Base-by-base conservation (phyloP, 2,329 filamentous ascomycete genomes). In the Seiridium unicorne region DNA sequence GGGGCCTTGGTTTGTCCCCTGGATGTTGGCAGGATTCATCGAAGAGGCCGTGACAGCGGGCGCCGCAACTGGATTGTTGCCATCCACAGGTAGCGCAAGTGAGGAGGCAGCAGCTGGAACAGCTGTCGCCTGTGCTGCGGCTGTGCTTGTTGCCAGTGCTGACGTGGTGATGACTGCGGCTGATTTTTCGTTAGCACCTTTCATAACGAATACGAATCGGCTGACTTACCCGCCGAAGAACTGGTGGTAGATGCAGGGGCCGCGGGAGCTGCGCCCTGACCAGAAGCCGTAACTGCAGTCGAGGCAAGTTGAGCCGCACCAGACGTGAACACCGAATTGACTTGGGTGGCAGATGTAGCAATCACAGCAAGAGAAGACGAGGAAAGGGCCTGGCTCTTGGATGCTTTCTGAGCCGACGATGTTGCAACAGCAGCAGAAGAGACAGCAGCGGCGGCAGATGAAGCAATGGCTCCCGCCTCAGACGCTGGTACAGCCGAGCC, bases 1-100 rank as follows among this genome's bases (percentile, higher is more conserved):
- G 8, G 69, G 66, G 4, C 68, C 69, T 55, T 67, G 61, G 55
- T 69, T 70, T 1, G 62, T 68, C 42, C 68, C 70, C 18, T 55
- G 56, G 8, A 59, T 34, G 3, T 51, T 31, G 8, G 60, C 53
- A 34, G 70, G 68, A 4, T 66, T 64, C 31, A 65, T 68, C 8
- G 65, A 62, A 35, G 66, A 65, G 5, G 44, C 6, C n/a, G 55
- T 58, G 7, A 66, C 51, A 31, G 63, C 58, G 18, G 66, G 62
- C 18, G 61, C 61, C 31, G 56, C 44, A 4, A 56, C 60, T 26
- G 61, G 46, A n/a, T 57, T 60, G 48, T 60, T 61, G 48, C 63
- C 62, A 38, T 18, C 49, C 31, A 59, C 55, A 47, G 61, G 61
- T 31, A 61, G 54, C 9, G 46, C 54, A 31, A 58, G 60, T 10